Base-by-base conservation (phyloP, 805 yeast species). In the Candida schatavii region DNA sequence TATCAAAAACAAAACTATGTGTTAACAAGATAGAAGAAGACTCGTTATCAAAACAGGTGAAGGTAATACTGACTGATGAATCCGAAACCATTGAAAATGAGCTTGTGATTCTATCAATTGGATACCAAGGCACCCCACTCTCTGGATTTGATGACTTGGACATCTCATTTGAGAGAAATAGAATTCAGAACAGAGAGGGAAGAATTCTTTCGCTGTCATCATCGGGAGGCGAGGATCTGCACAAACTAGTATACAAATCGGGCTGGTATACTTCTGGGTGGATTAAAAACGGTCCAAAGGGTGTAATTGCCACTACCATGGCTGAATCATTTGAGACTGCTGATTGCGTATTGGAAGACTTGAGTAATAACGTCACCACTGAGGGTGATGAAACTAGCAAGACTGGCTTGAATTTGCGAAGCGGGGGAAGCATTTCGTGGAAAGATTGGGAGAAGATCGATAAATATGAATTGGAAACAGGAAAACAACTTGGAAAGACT, bases 281-380 rank as follows among this genome's bases (percentile, higher is more conserved):
- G 99, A 82, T 89, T 36, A 80, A 85, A 43, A 81, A 77, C 39
- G 95, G 96, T 1, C 85, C 96, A 5, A 75, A 76, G 22, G 99
- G 99, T 1, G 95, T 88, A 3, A 93, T 93, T 49, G 95, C 95
- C 14, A 75, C 87, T 11, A 88, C 98, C 0, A 86, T 91, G 84
- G 76, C 83, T 74, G 89, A 85, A 45, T 79, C 97, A 1, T 83
- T 83, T 47, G 75, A 79, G 6, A 82, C 91, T 0, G 91, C 88
- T 0, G 87, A 80, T 21, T 64, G 72, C 10, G 70, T 93, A 0
- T 54, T 80, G 14, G 66, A 72, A 28, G 96, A 88, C 51, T 62
- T 75, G 19, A 45, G 62, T n/a, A 57, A 59, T 27, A 66, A 55
- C 2, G 32, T 55, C 3, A 56, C 54, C 37, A 50, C 56, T 4